Evolutionary conservation across 148 eudicot species (phyloP).

Genomic region (Rhododendron mucronatum): DNA sequence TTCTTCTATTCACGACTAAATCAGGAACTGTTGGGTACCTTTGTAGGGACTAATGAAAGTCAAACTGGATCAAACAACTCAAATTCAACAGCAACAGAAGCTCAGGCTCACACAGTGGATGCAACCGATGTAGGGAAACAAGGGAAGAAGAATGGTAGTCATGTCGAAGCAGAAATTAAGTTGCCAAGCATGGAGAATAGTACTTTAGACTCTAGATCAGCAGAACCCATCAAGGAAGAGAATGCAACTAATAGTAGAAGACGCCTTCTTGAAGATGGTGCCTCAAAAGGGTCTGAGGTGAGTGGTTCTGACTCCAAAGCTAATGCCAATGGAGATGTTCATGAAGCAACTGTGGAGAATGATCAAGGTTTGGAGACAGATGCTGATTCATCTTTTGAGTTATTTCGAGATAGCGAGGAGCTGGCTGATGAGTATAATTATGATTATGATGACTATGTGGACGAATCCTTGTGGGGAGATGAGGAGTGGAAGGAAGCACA

Average conservation of each 20-base stretch:
- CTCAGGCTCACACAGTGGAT: conserved; percentile 23
- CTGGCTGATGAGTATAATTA: conserved; percentile 94
- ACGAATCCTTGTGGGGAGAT: conserved; percentile 92
- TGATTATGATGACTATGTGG: conserved; percentile 97
- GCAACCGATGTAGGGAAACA: conserved; percentile 34
- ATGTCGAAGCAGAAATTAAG: conserved; percentile 21
- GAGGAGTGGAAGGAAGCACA: conserved; percentile 88
- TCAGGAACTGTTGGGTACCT: neutral
- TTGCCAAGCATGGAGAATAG: conserved; percentile 26
- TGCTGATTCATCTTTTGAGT: conserved; percentile 92
- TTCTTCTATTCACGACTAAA: neutral
- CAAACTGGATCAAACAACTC: conserved; percentile 13
- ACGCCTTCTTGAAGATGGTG: conserved; percentile 63
- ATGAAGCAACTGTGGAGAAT: conserved; percentile 78
- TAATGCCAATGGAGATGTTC: conserved; percentile 31
- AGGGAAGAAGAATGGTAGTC: conserved; percentile 30
- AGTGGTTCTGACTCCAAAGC: conserved; percentile 21
- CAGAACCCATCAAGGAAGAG: conserved; percentile 21
- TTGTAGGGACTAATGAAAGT: conserved; percentile 28
- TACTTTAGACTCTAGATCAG: conserved; percentile 34
- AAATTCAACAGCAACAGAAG: conserved; percentile 16
- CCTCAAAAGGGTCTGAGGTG: conserved; percentile 26
- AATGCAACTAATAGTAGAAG: conserved; percentile 52
- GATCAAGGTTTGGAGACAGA: conserved; percentile 73
- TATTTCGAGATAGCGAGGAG: conserved; percentile 82